phyloP scores from a whole-genome alignment of 148 eudicot species.

The Rhododendron ferrugineum region DNA sequence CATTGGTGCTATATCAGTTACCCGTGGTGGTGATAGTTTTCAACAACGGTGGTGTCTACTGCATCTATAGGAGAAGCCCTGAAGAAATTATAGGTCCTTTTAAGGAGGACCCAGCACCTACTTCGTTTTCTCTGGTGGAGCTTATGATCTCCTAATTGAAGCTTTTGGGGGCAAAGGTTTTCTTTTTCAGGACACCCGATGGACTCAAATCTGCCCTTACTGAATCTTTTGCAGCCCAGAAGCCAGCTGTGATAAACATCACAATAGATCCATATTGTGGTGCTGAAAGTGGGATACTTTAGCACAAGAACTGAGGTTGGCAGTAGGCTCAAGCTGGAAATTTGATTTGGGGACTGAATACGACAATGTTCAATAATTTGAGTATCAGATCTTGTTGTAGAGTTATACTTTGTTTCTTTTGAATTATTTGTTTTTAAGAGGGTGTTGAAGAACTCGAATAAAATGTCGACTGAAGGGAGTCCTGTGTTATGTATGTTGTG shows the following conservation, averaged over 20 bases:
- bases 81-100: too few relatives aligned
- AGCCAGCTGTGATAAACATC: slow-evolving; percentile 82
- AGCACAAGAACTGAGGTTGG: slow-evolving; percentile 75
- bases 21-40: slow-evolving; percentile 81
- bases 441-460: neutral
- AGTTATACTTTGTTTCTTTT: neutral
- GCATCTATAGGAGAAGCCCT: slow-evolving; percentile 38
- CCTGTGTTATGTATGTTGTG: neutral
- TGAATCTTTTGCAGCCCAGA: slow-evolving; percentile 46
- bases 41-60: slow-evolving; percentile 88
- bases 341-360: neutral
- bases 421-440: neutral
- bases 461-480: neutral
- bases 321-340: neutral
- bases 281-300: slow-evolving; percentile 84
- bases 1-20: slow-evolving; percentile 80
- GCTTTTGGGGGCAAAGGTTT: slow-evolving; percentile 95
- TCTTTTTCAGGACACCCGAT: slow-evolving; percentile 56
- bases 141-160: slow-evolving; percentile 62
- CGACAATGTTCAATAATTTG: neutral
- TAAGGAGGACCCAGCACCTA: slow-evolving; percentile 86
- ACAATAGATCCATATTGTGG: slow-evolving; percentile 82
- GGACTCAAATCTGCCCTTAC: slow-evolving; percentile 42
- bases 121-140: slow-evolving; percentile 73
- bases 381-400: neutral